phyloP scores from a whole-genome alignment of 2,329 filamentous ascomycete species.

The Corinectria fuckeliana region DNA sequence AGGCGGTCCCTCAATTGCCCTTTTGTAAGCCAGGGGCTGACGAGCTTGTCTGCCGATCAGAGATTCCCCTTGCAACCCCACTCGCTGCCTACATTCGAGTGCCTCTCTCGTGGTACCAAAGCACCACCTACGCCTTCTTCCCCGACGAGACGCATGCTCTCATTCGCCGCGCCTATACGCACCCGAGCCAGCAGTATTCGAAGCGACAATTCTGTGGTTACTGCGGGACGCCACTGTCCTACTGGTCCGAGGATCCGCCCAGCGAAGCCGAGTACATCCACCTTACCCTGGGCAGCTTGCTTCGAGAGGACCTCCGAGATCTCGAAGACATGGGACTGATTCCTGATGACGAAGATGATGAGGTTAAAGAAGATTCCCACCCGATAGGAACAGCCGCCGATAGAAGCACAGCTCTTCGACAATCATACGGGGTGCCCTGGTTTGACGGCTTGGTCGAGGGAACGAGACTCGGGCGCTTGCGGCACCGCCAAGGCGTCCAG shows the following conservation, averaged over 20 bases:
- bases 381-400: constrained; percentile 24
- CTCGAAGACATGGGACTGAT: constrained; percentile 80
- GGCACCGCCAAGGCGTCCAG: constrained; percentile 62
- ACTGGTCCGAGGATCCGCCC: constrained; percentile 78
- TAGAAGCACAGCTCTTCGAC: constrained; percentile 45
- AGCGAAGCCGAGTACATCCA: constrained; percentile 80
- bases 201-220: constrained; percentile 89
- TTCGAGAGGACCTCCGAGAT: constrained; percentile 71
- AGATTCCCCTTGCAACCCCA: constrained; percentile 73
- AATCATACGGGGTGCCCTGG: constrained; percentile 81
- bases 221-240: constrained; percentile 85
- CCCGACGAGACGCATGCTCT: constrained; percentile 74
- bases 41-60: constrained; percentile 39
- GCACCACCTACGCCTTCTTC: constrained; percentile 75
- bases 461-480: constrained; percentile 73
- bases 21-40: not conserved
- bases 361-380: constrained; percentile 27
- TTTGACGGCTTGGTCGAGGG: constrained; percentile 83
- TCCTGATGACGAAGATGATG: constrained; percentile 51
- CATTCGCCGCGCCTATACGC: constrained; percentile 73
- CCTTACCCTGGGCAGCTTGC: constrained; percentile 79
- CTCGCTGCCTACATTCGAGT: constrained; percentile 84
- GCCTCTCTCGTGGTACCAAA: constrained; percentile 81
- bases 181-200: constrained; percentile 61
- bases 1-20: not conserved